phyloP scores from a whole-genome alignment of 352 stramenopile genomes.

The Stephanocyclus meneghinianus region DNA sequence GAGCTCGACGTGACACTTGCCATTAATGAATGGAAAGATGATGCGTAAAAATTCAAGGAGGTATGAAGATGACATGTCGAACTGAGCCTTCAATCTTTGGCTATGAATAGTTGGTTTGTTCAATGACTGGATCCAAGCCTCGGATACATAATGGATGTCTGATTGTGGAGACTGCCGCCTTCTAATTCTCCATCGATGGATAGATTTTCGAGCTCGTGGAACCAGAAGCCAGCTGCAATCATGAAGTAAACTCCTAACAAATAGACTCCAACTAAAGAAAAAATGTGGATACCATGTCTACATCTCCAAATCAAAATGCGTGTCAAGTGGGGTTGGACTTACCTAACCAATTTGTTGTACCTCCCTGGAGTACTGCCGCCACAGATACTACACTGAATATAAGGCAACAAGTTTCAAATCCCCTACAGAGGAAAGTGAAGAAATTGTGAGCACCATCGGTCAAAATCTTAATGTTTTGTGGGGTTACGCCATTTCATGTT shows the following conservation, averaged over 20 bases:
- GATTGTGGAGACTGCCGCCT: slow-evolving; percentile 43
- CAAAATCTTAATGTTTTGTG: not conserved
- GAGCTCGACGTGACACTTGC: too few species aligned
- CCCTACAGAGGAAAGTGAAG: slow-evolving; percentile 89
- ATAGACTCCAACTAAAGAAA: slow-evolving; percentile 61
- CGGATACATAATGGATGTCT: slow-evolving; percentile 28
- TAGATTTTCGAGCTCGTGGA: slow-evolving; percentile 79
- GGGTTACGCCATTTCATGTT: not conserved
- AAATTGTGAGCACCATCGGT: not conserved
- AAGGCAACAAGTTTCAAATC: slow-evolving; percentile 90
- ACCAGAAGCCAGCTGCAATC: slow-evolving; percentile 81
- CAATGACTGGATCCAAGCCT: slow-evolving; percentile 1
- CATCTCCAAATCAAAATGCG: not conserved
- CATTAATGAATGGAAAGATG: too few species aligned
- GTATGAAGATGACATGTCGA: too few species aligned
- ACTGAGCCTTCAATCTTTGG: not conserved
- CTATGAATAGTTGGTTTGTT: not conserved
- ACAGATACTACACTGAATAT: slow-evolving; percentile 77
- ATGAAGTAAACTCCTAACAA: slow-evolving; percentile 81
- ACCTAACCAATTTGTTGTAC: slow-evolving; percentile 75
- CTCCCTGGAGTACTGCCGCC: slow-evolving; percentile 75
- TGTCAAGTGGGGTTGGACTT: not conserved
- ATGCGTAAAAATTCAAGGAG: too few species aligned
- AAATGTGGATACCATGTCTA: not conserved
- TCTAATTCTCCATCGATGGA: slow-evolving; percentile 56